Evolutionary conservation across 2,329 filamentous ascomycete genomes (phyloP).

Genomic region (Zalaria sp.): DNA sequence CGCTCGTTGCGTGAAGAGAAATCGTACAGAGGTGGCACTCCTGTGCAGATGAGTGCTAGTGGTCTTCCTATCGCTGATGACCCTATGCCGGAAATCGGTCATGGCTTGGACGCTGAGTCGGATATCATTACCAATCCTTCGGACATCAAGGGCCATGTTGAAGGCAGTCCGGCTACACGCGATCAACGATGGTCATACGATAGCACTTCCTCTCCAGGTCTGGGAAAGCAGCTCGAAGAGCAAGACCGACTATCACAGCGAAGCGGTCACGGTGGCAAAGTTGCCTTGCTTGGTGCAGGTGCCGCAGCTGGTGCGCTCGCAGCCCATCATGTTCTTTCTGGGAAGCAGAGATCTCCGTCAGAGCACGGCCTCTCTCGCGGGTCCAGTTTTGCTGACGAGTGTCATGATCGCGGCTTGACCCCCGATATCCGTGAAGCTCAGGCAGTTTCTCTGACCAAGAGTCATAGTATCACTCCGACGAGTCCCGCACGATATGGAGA

Average conservation of each 20-base stretch:
- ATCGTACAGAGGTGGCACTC: conserved; percentile 19
- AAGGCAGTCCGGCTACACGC: not conserved
- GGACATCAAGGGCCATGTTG: conserved; percentile 8
- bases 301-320: conserved; percentile 4
- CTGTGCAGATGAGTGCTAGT: conserved; percentile 50
- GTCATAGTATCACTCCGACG: conserved; percentile 1
- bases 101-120: conserved; percentile 40
- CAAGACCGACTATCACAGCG: conserved; percentile 3
- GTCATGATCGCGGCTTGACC: conserved; percentile 2
- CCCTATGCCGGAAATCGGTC: conserved; percentile 66
- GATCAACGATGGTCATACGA: not conserved
- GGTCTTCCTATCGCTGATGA: conserved; percentile 55
- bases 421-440: conserved; percentile 4
- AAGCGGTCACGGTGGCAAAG: conserved; percentile 1
- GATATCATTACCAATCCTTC: conserved; percentile 68
- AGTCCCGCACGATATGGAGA: conserved; percentile 6
- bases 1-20: conserved; percentile 4
- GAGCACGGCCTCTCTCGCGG: not conserved
- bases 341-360: not conserved
- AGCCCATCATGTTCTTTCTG: not conserved
- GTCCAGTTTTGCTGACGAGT: conserved; percentile 4
- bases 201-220: not conserved
- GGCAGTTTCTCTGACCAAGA: conserved; percentile 2
- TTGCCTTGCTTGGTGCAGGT: conserved; percentile 3
- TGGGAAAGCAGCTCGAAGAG: not conserved